Conservation (phyloP, 2,329 filamentous ascomycete genomes). For the Alternaria burnsii region DNA sequence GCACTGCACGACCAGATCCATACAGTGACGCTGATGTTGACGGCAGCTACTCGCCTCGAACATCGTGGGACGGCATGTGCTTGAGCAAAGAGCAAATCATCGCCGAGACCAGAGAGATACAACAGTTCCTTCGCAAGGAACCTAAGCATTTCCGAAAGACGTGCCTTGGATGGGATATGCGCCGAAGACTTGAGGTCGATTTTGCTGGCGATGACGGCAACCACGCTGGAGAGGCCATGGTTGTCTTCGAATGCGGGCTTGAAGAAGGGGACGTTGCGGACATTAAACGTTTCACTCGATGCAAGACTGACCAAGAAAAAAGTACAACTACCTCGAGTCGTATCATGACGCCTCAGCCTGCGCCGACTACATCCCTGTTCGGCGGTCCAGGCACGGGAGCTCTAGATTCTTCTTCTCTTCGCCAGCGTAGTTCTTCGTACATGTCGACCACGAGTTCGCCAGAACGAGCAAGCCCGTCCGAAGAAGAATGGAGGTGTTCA, state of each 20-base stretch:
- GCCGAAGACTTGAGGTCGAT: slow-evolving; percentile 82
- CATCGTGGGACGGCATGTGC: slow-evolving; percentile 76
- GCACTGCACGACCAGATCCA: slow-evolving; percentile 75
- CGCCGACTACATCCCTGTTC: slow-evolving; percentile 58
- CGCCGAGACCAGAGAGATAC: slow-evolving; percentile 83
- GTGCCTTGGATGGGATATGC: slow-evolving; percentile 93
- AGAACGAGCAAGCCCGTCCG: slow-evolving; percentile 51
- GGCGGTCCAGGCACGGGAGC: slow-evolving; percentile 53
- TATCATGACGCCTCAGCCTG: slow-evolving; percentile 25
- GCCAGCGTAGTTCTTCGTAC: slow-evolving; percentile 42
- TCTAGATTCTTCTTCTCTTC: slow-evolving; percentile 32
- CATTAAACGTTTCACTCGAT: slow-evolving; percentile 67
- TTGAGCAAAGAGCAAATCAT: slow-evolving; percentile 74
- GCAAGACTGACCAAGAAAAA: slow-evolving; percentile 51
- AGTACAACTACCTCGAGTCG: slow-evolving; percentile 26
- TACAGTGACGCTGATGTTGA: slow-evolving; percentile 70
- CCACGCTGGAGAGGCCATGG: slow-evolving; percentile 77
- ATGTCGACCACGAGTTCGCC: slow-evolving; percentile 51
- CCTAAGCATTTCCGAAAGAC: slow-evolving; percentile 80
- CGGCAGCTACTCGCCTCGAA: slow-evolving; percentile 81
- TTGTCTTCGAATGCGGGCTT: slow-evolving; percentile 78
- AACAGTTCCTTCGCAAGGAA: slow-evolving; percentile 74
- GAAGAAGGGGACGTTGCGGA: slow-evolving; percentile 64
- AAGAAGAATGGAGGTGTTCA: slow-evolving; percentile 74
- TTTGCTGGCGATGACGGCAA: slow-evolving; percentile 83